Evolutionary conservation across 1,139 yeast genomes (phyloP).

Genomic region (Suhomyces atakaporum): DNA sequence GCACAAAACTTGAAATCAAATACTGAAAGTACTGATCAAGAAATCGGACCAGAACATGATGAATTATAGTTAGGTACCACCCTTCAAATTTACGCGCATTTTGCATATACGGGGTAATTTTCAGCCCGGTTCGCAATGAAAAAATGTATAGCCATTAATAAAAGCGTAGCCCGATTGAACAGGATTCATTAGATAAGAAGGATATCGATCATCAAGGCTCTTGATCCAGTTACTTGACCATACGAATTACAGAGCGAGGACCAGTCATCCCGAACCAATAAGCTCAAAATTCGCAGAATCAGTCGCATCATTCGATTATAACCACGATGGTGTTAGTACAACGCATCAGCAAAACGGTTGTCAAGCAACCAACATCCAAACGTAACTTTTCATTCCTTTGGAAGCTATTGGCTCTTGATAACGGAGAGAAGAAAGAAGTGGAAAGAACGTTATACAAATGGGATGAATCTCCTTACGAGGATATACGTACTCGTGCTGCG

Average conservation of each 20-base stretch:
- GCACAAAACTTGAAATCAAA: no score
- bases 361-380: conserved; percentile 6
- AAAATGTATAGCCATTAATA: conserved; percentile 1
- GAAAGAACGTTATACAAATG: conserved; percentile 43
- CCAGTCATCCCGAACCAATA: neutral
- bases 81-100: conserved; percentile 1
- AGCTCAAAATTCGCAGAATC: neutral
- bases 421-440: conserved; percentile 25
- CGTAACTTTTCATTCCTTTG: conserved; percentile 41
- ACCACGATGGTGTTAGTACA: conserved; percentile 11
- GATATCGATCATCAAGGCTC: neutral
- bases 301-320: conserved; percentile 5
- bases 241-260: neutral
- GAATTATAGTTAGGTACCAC: neutral
- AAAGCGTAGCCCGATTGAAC: neutral
- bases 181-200: conserved; percentile 1
- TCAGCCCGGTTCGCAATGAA: conserved; percentile 1
- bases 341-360: conserved; percentile 5
- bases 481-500: conserved; percentile 88
- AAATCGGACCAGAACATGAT: neutral
- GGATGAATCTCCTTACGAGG: conserved; percentile 92
- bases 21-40: neutral
- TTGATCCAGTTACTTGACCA: neutral
- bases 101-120: neutral
- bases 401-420: conserved; percentile 41